Conservation (phyloP, 2,329 filamentous ascomycete genomes). For the Capronia epimyces region DNA sequence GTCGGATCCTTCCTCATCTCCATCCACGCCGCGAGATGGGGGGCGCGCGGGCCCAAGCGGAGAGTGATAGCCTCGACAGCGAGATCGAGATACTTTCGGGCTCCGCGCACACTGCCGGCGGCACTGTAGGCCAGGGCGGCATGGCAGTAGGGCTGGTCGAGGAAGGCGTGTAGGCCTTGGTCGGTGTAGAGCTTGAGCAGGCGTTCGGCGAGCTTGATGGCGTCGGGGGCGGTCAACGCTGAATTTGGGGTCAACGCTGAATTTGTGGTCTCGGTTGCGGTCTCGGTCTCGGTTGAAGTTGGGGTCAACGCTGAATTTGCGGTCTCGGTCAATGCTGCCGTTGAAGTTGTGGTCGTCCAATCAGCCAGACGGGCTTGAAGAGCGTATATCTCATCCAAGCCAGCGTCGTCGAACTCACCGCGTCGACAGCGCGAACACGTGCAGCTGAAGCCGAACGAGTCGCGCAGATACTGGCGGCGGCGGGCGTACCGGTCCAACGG, state of each 20-base stretch:
- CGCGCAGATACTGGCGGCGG: slow-evolving; percentile 12
- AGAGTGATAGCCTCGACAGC: slow-evolving; percentile 14
- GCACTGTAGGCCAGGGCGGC: slow-evolving; percentile 19
- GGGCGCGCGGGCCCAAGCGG: slow-evolving; percentile 7
- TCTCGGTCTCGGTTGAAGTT: too few relatives aligned
- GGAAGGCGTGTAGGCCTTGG: slow-evolving; percentile 13
- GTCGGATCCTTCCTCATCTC: slow-evolving; percentile 8
- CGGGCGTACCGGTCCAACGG: slow-evolving; percentile 7
- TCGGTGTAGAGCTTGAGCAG: slow-evolving; percentile 10
- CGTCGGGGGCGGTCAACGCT: too few relatives aligned
- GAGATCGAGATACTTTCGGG: slow-evolving; percentile 13
- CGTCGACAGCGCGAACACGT: slow-evolving; percentile 14
- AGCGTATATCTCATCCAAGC: slow-evolving; percentile 7
- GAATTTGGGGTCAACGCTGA: too few relatives aligned
- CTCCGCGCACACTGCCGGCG: slow-evolving; percentile 13
- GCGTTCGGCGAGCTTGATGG: slow-evolving; percentile 11
- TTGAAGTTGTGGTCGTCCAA: slow-evolving; percentile 7
- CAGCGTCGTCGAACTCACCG: slow-evolving; percentile 3
- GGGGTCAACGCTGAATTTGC: too few relatives aligned
- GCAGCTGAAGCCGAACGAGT: slow-evolving; percentile 19
- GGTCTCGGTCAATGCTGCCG: too few relatives aligned
- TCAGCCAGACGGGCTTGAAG: slow-evolving; percentile 11
- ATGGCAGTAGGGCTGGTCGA: slow-evolving; percentile 19
- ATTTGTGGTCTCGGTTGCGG: too few relatives aligned
- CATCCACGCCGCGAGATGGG: slow-evolving; percentile 11